Evolutionary conservation across 148 eudicot species (phyloP).

Genomic region (Fagopyrum tataricum): DNA sequence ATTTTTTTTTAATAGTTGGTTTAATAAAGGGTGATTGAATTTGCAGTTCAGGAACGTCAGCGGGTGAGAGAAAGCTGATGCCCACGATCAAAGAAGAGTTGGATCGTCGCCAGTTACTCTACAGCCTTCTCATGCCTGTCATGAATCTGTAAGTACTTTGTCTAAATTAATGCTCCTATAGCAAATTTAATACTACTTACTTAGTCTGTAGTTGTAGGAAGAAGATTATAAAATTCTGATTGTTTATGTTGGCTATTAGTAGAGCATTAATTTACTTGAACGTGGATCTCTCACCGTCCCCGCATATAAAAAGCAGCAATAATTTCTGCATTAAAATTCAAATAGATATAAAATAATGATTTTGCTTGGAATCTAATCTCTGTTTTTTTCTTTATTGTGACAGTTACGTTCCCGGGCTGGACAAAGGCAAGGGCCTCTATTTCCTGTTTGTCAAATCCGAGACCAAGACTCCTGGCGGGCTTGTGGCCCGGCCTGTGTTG

Average conservation of each 20-base stretch:
- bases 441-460: constrained; percentile 77
- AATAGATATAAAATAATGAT: not conserved
- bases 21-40: not conserved
- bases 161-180: not conserved
- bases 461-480: constrained; percentile 78
- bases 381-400: constrained; percentile 16
- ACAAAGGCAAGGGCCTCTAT: constrained; percentile 82
- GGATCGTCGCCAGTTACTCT: constrained; percentile 69
- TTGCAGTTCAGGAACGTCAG: constrained; percentile 83
- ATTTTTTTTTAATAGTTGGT: not conserved
- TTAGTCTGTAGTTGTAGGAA: not conserved
- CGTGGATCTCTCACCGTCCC: constrained; percentile 5
- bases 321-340: not conserved
- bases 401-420: constrained; percentile 75
- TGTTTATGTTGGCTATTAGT: constrained; percentile 14
- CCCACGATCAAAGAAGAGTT: constrained; percentile 81
- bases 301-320: not conserved
- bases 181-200: not conserved
- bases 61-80: constrained; percentile 85
- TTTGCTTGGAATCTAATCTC: constrained; percentile 6
- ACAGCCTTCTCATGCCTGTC: constrained; percentile 89
- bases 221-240: constrained; percentile 6
- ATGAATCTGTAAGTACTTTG: constrained; percentile 70
- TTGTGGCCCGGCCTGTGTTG: constrained; percentile 75
- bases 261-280: constrained; percentile 8